Percentiles rank a stretch among this genome's conserved stretches.
Conservation (phyloP, 495 filamentous ascomycete genomes). For the Pseudomonodictys pantanalensis region DNA sequence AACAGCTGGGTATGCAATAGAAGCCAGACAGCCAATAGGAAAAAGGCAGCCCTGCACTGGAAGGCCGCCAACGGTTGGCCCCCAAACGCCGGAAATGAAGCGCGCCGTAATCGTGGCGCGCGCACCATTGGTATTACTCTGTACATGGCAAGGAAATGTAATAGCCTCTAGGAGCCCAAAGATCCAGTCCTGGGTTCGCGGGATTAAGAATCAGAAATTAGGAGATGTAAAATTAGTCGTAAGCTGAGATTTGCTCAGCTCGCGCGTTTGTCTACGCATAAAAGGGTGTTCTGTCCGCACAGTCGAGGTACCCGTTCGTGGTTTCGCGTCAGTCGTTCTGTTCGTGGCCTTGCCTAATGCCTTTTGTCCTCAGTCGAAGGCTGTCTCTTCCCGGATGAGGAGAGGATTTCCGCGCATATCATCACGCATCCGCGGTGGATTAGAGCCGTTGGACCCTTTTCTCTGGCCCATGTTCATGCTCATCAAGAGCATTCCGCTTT, state of each 20-base stretch:
- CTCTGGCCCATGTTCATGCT: conserved; percentile 33
- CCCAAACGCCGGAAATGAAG: conserved; percentile 13
- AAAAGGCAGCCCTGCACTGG: not conserved
- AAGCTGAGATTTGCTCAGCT: not conserved
- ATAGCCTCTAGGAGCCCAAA: conserved; percentile 6
- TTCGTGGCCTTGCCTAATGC: not conserved
- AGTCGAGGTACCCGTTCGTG: too few species aligned
- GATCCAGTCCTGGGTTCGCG: conserved; percentile 22
- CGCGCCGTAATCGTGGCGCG: not conserved
- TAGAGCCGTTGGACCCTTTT: conserved; percentile 31
- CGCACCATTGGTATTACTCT: conserved; percentile 10
- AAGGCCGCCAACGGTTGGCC: not conserved
- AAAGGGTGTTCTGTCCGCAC: too few species aligned
- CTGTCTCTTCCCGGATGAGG: conserved; percentile 30
- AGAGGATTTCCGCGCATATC: conserved; percentile 10
- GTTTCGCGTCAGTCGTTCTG: not conserved
- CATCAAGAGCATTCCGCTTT: conserved; percentile 41
- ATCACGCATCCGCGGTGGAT: conserved; percentile 8
- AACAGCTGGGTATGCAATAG: not conserved
- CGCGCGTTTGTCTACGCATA: not conserved
- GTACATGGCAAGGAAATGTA: conserved; percentile 5
- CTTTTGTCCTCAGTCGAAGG: conserved; percentile 22
- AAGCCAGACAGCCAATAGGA: not conserved
- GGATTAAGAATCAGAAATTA: conserved; percentile 28
- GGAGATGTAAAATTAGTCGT: conserved; percentile 1